Conservation (phyloP, 1,284 basidiomycete species). For the Golubevia pallescens region DNA sequence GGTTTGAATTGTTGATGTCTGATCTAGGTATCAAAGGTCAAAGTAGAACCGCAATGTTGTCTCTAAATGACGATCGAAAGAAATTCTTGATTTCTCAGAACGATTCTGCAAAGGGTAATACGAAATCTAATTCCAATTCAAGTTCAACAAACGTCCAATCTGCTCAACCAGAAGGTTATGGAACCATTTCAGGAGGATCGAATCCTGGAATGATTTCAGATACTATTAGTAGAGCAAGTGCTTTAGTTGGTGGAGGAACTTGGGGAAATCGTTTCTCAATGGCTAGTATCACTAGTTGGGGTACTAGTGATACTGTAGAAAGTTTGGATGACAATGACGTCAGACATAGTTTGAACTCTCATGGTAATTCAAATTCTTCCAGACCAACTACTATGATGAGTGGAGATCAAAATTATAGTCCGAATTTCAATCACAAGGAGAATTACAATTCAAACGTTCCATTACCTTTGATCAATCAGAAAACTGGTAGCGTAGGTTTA, state of each 20-base stretch:
- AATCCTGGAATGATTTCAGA: no score
- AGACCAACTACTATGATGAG: no score
- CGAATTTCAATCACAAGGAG: no score
- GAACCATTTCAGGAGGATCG: slow-evolving; percentile 71
- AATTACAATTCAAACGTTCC: no score
- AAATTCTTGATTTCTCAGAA: slow-evolving; percentile 70
- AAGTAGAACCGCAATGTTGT: slow-evolving; percentile 73
- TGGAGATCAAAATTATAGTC: no score
- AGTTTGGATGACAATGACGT: slow-evolving; percentile 12
- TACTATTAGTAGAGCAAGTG: slow-evolving; percentile 26
- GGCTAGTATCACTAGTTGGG: slow-evolving; percentile 71
- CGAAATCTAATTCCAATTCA: not conserved
- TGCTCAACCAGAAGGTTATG: slow-evolving; percentile 73
- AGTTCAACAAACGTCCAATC: slow-evolving; percentile 66
- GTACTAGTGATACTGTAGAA: slow-evolving; percentile 22
- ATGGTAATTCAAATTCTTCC: no score
- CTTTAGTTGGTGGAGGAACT: slow-evolving; percentile 59
- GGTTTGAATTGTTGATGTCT: slow-evolving; percentile 39
- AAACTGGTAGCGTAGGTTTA: no score
- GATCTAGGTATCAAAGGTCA: slow-evolving; percentile 73
- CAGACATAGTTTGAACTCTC: slow-evolving; percentile 8
- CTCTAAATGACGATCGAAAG: slow-evolving; percentile 74
- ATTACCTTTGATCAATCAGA: no score
- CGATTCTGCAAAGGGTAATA: slow-evolving; percentile 20
- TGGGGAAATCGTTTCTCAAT: slow-evolving; percentile 78